phyloP scores from a whole-genome alignment of 768 basidiomycete genomes.

The Zangia roseola region DNA sequence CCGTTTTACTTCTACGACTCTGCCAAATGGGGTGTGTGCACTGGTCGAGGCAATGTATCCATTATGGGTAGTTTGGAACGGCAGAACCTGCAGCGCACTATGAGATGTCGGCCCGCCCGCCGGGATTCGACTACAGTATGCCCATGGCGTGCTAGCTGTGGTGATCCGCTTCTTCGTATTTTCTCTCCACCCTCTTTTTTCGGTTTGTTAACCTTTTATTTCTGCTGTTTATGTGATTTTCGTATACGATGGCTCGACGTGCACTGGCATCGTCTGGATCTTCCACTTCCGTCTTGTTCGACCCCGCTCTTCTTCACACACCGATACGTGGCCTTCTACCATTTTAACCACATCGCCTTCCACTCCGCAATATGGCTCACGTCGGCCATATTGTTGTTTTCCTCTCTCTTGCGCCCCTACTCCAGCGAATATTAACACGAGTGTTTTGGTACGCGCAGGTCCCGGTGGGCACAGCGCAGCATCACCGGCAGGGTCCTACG shows the following conservation, averaged over 20 bases:
- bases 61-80: neutral
- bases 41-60: neutral
- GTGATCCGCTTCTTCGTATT: no score
- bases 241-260: slow-evolving; percentile 9
- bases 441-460: slow-evolving; percentile 10
- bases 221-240: neutral
- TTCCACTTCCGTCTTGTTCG: neutral
- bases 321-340: slow-evolving; percentile 6
- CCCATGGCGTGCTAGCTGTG: no score
- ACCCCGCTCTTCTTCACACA: neutral
- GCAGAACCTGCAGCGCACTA: neutral
- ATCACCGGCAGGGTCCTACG: slow-evolving; percentile 26
- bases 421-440: slow-evolving; percentile 10
- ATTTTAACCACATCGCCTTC: neutral
- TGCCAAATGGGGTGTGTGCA: no score
- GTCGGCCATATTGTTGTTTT: neutral
- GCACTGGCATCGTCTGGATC: neutral
- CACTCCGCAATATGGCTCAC: neutral
- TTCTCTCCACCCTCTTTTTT: neutral
- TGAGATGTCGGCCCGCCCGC: neutral
- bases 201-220: slow-evolving; percentile 2
- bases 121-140: no score
- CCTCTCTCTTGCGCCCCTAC: neutral
- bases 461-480: slow-evolving; percentile 12
- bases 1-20: no score